Base-by-base conservation (phyloP, 2,329 filamentous ascomycete species). In the Phialophora expanda region DNA sequence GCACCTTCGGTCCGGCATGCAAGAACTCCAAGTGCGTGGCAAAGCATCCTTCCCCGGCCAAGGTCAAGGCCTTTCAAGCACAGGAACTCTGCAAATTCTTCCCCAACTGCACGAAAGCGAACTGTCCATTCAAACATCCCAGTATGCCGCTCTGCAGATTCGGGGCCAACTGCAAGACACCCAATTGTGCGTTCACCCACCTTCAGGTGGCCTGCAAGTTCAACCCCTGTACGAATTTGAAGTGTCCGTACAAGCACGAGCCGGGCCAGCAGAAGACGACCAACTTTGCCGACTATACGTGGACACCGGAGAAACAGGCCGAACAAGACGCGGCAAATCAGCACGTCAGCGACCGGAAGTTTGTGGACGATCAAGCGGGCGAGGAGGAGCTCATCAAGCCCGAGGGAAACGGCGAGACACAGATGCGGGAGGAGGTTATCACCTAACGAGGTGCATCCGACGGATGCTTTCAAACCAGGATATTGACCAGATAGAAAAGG, bases 11-110 rank as follows among this genome's bases (percentile, higher is more conserved):
- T 22, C 92, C 88, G 1, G 93, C 93, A 8, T 99, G 95, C 87
- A 96, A 95, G 81, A 99, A 98, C 83, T 86, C 87, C 74, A 98
- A 98, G 81, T 99, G 95, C 75, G 91, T 90, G 8, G 93, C 86
- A 32, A 91, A 92, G 66, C 95, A 99, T 78, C 95, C 95, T 2
- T 97, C 93, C 6, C 95, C 95, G 1, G 93, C 94, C 5, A 86
- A 90, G 72, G 91, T 88, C 76, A 81, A 86, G 59, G 88, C 89
- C 28, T 91, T 94, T 76, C 90, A 96, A 79, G 85, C 88, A 66
- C 90, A 95, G 77, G 88, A 91, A 77, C 89, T 96, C 74, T 97
- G 93, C 86, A 92, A 90, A 75, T 97, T 93, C 83, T 96, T 87
- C 78, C 92, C 93, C 65, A 92, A 96, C 80, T 97, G 93, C 83